Evolutionary conservation across 2,329 filamentous ascomycete genomes (phyloP).

Genomic region (Xylaria sp.): DNA sequence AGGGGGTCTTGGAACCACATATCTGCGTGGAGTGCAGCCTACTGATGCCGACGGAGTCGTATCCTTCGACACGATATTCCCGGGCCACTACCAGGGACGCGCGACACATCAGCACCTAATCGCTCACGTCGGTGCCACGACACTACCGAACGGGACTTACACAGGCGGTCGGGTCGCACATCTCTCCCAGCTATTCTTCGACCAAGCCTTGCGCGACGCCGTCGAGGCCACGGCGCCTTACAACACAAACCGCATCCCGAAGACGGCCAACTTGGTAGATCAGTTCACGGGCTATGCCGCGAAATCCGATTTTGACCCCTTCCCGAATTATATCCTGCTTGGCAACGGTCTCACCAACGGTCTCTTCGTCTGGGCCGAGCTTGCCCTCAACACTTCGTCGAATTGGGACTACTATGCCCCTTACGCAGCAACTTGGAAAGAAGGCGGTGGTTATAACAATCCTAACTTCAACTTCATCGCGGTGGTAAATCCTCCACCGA

Average conservation of each 20-base stretch:
- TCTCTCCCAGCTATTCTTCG: conserved; percentile 57
- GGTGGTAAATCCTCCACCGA: conserved; percentile 42
- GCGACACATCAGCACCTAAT: conserved; percentile 57
- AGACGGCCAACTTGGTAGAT: conserved; percentile 45
- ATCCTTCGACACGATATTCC: conserved; percentile 59
- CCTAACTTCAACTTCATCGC: conserved; percentile 44
- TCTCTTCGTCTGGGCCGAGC: conserved; percentile 47
- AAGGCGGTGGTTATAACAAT: conserved; percentile 47
- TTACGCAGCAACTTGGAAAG: conserved; percentile 46
- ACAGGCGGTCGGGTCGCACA: conserved; percentile 53
- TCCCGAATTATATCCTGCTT: conserved; percentile 58
- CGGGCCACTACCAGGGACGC: conserved; percentile 55
- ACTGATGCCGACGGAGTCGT: conserved; percentile 59
- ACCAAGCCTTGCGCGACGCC: conserved; percentile 50
- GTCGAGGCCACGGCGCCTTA: conserved; percentile 53
- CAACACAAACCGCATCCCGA: conserved; percentile 49
- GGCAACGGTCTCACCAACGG: conserved; percentile 39
- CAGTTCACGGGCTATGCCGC: conserved; percentile 48
- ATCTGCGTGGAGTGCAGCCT: conserved; percentile 59
- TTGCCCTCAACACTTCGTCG: conserved; percentile 44
- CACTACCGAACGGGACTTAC: conserved; percentile 52
- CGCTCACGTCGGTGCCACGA: conserved; percentile 49
- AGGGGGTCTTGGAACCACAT: conserved; percentile 54
- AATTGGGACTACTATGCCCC: conserved; percentile 47
- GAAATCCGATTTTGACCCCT: conserved; percentile 54